phyloP scores from a whole-genome alignment of 2,329 filamentous ascomycete genomes.

The Pseudopyricularia cyperi region DNA sequence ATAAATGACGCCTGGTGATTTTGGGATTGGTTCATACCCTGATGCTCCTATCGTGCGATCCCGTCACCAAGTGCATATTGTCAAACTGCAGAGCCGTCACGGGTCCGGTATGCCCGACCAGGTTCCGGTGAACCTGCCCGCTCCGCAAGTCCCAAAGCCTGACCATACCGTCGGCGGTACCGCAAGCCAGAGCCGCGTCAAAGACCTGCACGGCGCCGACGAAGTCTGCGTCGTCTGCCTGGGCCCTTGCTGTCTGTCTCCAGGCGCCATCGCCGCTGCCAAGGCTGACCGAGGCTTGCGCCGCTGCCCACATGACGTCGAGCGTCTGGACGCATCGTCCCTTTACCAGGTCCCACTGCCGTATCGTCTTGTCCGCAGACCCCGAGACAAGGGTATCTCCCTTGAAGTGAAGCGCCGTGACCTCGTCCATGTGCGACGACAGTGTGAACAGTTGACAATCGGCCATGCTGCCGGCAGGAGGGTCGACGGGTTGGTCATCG shows the following conservation, averaged over 20 bases:
- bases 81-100: slow-evolving; percentile 95
- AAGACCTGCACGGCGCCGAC: slow-evolving; percentile 93
- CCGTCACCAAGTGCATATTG: slow-evolving; percentile 87
- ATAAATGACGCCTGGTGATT: no score
- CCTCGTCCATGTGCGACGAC: slow-evolving; percentile 82
- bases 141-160: slow-evolving; percentile 91
- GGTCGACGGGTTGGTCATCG: slow-evolving; percentile 54
- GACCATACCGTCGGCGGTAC: slow-evolving; percentile 95
- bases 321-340: slow-evolving; percentile 96
- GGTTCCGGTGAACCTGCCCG: slow-evolving; percentile 89
- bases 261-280: slow-evolving; percentile 50
- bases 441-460: slow-evolving; percentile 85
- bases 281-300: slow-evolving; percentile 66
- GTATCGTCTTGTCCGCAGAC: slow-evolving; percentile 90
- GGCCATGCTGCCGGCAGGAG: slow-evolving; percentile 67
- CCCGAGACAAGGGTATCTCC: slow-evolving; percentile 87
- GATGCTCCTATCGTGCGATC: slow-evolving; percentile 83
- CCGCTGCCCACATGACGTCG: slow-evolving; percentile 95
- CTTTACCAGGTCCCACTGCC: slow-evolving; percentile 95
- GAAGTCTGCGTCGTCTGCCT: slow-evolving; percentile 77
- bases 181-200: slow-evolving; percentile 87
- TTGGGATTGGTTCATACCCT: slow-evolving; percentile 63
- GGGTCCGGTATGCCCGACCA: slow-evolving; percentile 90
- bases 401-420: slow-evolving; percentile 85
- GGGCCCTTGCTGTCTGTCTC: slow-evolving; percentile 57